These are phyloP conservation scores for Yamadazyma epiphylla DNA, from an alignment of 1,139 yeast species.

Conservation along the genomic window DNA sequence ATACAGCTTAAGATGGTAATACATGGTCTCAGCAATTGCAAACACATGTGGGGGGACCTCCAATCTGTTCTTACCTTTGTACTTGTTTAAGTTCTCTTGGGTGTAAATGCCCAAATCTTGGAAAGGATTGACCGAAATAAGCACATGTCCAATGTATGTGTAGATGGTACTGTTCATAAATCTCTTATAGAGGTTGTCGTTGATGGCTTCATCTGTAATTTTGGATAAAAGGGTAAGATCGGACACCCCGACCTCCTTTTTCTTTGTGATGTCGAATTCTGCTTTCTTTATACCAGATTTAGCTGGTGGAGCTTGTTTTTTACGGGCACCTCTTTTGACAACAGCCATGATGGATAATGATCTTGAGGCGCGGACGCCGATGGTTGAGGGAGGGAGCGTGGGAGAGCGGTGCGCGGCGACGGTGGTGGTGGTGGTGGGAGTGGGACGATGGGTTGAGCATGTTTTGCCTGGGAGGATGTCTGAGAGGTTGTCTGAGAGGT, in stretches of 20 bases:
- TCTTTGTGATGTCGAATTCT: slow-evolving; percentile 80
- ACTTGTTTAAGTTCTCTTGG: slow-evolving; percentile 64
- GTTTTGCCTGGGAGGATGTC: too few species aligned
- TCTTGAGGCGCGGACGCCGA: slow-evolving; percentile 4
- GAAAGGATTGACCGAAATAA: slow-evolving; percentile 95
- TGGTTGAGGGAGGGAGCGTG: not conserved
- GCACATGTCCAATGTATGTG: slow-evolving; percentile 82
- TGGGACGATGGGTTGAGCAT: too few species aligned
- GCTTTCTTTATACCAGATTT: slow-evolving; percentile 75
- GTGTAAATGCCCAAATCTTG: slow-evolving; percentile 95
- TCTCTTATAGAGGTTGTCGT: slow-evolving; percentile 84
- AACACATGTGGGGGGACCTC: slow-evolving; percentile 99
- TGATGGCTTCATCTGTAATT: slow-evolving; percentile 89
- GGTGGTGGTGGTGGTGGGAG: not conserved
- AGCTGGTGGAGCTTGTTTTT: slow-evolving; percentile 54
- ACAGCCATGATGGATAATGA: slow-evolving; percentile 70
- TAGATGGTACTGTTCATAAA: slow-evolving; percentile 88
- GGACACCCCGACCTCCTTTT: slow-evolving; percentile 95
- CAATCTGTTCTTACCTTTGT: slow-evolving; percentile 86
- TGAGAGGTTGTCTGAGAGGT: too few species aligned
- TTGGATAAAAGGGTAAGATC: slow-evolving; percentile 87
- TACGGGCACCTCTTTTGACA: slow-evolving; percentile 70
- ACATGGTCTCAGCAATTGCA: slow-evolving; percentile 97
- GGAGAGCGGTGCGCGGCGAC: not conserved
- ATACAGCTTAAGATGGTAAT: slow-evolving; percentile 90